These are phyloP conservation scores for Pseudotulostoma volvatum DNA, from an alignment of 495 filamentous ascomycete genomes.

Conservation along the genomic window DNA sequence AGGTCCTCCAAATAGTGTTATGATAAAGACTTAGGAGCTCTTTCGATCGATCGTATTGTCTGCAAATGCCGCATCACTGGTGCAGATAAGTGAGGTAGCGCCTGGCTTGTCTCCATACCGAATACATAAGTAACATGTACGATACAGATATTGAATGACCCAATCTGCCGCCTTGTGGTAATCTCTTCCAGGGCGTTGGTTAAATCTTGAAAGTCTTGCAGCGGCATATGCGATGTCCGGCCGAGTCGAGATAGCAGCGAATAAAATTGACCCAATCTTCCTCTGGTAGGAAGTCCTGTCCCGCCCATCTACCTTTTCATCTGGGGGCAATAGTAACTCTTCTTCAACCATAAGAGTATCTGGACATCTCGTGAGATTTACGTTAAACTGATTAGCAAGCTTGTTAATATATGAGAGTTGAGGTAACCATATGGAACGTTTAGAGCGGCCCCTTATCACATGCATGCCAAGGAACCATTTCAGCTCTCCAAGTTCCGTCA, in stretches of 20 bases:
- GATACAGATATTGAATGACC: constrained; percentile 7
- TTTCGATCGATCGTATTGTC: constrained; percentile 6
- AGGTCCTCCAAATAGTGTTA: constrained; percentile 5
- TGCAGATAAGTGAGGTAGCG: neutral
- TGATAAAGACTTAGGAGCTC: constrained; percentile 6
- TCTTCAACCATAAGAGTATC: neutral
- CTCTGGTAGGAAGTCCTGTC: constrained; percentile 9
- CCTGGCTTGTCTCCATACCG: neutral
- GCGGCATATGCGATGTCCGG: constrained; percentile 9
- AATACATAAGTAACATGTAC: constrained; percentile 3
- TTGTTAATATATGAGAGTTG: constrained; percentile 9
- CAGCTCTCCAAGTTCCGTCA: neutral
- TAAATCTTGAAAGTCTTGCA: constrained; percentile 8
- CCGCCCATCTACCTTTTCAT: constrained; percentile 1
- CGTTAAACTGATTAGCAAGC: constrained; percentile 4
- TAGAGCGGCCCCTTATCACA: constrained; percentile 4
- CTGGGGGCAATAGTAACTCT: constrained; percentile 4
- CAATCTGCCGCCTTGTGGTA: constrained; percentile 6
- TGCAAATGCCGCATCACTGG: constrained; percentile 8
- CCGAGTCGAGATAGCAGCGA: constrained; percentile 10
- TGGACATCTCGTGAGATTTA: constrained; percentile 8
- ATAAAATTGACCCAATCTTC: constrained; percentile 13
- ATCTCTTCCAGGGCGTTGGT: constrained; percentile 7
- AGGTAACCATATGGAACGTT: constrained; percentile 6
- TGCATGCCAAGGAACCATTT: constrained; percentile 5